These are phyloP conservation scores for Phytophthora litchii DNA, from an alignment of 352 stramenopile species.

Conservation along the genomic window DNA sequence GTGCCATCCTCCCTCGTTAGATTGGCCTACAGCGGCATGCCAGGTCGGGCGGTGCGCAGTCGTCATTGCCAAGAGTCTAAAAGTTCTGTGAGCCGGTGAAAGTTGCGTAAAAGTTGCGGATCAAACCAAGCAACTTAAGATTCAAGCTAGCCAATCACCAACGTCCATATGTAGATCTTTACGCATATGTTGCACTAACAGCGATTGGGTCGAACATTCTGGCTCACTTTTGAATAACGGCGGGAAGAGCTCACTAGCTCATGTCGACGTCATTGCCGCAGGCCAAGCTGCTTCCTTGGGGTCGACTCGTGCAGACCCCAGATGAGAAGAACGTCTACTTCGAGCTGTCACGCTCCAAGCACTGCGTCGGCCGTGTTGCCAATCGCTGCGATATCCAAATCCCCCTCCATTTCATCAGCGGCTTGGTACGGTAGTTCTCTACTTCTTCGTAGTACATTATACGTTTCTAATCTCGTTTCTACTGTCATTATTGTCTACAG, in stretches of 20 bases:
- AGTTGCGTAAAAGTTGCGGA: neutral
- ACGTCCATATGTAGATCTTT: neutral
- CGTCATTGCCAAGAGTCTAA: slow-evolving; percentile 55
- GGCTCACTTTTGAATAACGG: slow-evolving; percentile 16
- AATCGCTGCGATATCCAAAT: slow-evolving; percentile 50
- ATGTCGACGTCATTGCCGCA: slow-evolving; percentile 5
- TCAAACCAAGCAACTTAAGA: neutral
- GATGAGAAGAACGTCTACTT: slow-evolving; percentile 34
- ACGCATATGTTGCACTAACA: neutral
- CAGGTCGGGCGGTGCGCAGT: slow-evolving; percentile 87
- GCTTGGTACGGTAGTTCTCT: slow-evolving; percentile 31
- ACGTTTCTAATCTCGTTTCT: slow-evolving; percentile 2
- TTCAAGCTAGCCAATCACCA: neutral
- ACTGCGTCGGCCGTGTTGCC: slow-evolving; percentile 53
- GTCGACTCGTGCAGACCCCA: slow-evolving; percentile 55
- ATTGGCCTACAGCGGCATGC: slow-evolving; percentile 85
- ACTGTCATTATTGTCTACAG: slow-evolving; percentile 6
- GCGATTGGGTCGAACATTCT: neutral
- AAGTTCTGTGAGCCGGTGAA: neutral
- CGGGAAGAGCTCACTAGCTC: neutral
- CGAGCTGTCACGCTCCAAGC: slow-evolving; percentile 42
- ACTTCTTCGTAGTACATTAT: neutral
- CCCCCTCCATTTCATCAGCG: slow-evolving; percentile 55
- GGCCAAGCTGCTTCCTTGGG: slow-evolving; percentile 48
- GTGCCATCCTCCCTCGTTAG: slow-evolving; percentile 88